phyloP scores from a whole-genome alignment of 768 basidiomycete genomes.

The Suillus placidus region DNA sequence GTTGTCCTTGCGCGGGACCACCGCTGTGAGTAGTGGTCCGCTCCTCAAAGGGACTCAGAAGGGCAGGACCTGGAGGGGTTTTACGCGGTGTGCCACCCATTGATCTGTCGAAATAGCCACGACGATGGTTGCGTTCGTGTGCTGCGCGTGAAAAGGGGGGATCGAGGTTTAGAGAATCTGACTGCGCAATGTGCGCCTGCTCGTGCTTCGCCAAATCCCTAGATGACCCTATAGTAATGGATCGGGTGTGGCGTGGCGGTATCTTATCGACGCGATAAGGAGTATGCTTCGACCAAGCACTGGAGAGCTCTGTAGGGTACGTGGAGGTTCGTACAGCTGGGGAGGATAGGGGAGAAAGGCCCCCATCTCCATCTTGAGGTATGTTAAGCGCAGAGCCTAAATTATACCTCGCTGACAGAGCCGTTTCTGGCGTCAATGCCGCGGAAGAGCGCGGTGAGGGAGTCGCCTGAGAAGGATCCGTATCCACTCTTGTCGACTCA shows the following conservation, averaged over 20 bases:
- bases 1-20: neutral
- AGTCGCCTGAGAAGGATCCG: slow-evolving; percentile 17
- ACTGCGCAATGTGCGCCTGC: slow-evolving; percentile 27
- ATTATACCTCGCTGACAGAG: slow-evolving; percentile 61
- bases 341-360: slow-evolving; percentile 14
- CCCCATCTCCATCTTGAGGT: slow-evolving; percentile 49
- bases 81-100: slow-evolving; percentile 27
- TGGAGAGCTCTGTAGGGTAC: slow-evolving; percentile 47
- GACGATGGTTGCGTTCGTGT: slow-evolving; percentile 53
- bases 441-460: slow-evolving; percentile 24
- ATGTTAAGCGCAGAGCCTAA: slow-evolving; percentile 53
- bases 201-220: slow-evolving; percentile 44
- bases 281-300: slow-evolving; percentile 40
- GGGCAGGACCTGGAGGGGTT: slow-evolving; percentile 6
- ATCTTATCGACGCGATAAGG: slow-evolving; percentile 6
- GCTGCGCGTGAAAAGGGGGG: slow-evolving; percentile 26
- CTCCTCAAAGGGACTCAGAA: neutral
- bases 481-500: slow-evolving; percentile 30
- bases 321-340: slow-evolving; percentile 40
- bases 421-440: slow-evolving; percentile 33
- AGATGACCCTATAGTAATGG: slow-evolving; percentile 48
- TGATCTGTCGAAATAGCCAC: slow-evolving; percentile 55
- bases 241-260: slow-evolving; percentile 6
- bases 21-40: neutral
- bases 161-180: slow-evolving; percentile 33